Evolutionary conservation across 441 rosid genomes (phyloP).

Genomic region (Mallotus japonicus): DNA sequence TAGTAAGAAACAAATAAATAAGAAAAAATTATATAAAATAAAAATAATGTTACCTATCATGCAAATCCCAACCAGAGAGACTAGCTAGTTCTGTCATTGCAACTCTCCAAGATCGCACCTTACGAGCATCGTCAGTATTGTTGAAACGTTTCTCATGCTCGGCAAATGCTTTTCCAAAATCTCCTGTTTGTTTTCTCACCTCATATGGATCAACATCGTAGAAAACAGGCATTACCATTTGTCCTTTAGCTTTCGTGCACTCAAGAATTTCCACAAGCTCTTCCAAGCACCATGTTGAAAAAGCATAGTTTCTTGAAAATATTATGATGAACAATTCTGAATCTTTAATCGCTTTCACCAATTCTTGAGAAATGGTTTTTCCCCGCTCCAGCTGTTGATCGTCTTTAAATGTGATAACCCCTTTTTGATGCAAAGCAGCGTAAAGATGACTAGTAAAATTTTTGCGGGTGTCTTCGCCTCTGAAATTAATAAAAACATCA

Average conservation of each 20-base stretch:
- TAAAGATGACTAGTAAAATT: constrained; percentile 15
- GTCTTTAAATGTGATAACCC: constrained; percentile 17
- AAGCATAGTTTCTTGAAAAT: constrained; percentile 36
- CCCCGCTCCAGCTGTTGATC: not conserved
- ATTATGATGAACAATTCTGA: constrained; percentile 26
- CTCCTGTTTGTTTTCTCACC: constrained; percentile 33
- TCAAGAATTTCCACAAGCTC: constrained; percentile 36
- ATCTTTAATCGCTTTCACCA: constrained; percentile 16
- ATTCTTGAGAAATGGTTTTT: not conserved
- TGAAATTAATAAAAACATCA: constrained; percentile 22
- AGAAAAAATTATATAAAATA: no score
- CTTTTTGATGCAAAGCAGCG: constrained; percentile 9
- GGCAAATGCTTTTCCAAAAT: constrained; percentile 17
- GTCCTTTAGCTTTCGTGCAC: constrained; percentile 11
- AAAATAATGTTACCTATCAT: constrained; percentile 1
- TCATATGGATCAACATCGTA: constrained; percentile 33
- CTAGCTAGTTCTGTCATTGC: constrained; percentile 31
- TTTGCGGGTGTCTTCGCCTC: constrained; percentile 15
- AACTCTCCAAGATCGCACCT: constrained; percentile 34
- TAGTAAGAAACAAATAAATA: no score
- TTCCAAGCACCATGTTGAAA: constrained; percentile 22
- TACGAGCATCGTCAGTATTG: not conserved
- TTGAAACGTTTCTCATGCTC: not conserved
- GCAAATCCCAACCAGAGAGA: constrained; percentile 38
- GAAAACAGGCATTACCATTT: constrained; percentile 39